Percentiles rank a stretch among this genome's conserved stretches.
Evolutionary conservation across 1,139 yeast genomes (phyloP).

Genomic region (Eremothecium cymbalariae): DNA sequence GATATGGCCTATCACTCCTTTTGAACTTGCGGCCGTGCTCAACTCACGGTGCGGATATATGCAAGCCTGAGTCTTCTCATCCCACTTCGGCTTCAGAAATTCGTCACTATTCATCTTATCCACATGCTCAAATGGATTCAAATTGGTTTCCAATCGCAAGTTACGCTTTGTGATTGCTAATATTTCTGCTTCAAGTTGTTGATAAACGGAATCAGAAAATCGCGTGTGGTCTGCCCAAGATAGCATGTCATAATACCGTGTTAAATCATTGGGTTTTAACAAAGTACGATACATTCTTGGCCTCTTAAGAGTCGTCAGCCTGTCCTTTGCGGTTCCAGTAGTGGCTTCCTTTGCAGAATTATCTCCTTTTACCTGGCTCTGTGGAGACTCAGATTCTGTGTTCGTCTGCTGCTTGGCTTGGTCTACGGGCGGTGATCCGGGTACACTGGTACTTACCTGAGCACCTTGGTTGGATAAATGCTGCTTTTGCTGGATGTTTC

Average conservation of each 20-base stretch:
- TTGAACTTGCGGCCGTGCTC: conserved; percentile 37
- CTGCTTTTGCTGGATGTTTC: neutral
- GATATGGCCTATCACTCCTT: conserved; percentile 37
- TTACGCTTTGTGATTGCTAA: conserved; percentile 70
- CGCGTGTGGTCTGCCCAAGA: conserved; percentile 76
- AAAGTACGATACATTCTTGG: conserved; percentile 73
- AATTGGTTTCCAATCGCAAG: conserved; percentile 62
- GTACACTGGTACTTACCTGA: neutral
- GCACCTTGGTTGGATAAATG: neutral
- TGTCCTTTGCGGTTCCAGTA: conserved; percentile 10
- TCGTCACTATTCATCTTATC: conserved; percentile 43
- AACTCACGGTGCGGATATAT: conserved; percentile 44
- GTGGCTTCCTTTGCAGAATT: conserved; percentile 1
- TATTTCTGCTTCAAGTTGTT: conserved; percentile 70
- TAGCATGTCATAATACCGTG: conserved; percentile 76
- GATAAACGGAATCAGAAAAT: conserved; percentile 52
- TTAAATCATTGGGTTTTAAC: conserved; percentile 69
- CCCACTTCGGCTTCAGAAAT: conserved; percentile 40
- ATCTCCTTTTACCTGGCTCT: no score
- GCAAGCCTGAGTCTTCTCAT: conserved; percentile 36
- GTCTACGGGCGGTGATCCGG: neutral
- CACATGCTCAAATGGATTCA: conserved; percentile 50
- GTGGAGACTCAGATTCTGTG: neutral
- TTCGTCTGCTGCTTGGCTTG: neutral
- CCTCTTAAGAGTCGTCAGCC: conserved; percentile 30